Conservation (phyloP, 768 basidiomycete species). For the Mycena galopus region DNA sequence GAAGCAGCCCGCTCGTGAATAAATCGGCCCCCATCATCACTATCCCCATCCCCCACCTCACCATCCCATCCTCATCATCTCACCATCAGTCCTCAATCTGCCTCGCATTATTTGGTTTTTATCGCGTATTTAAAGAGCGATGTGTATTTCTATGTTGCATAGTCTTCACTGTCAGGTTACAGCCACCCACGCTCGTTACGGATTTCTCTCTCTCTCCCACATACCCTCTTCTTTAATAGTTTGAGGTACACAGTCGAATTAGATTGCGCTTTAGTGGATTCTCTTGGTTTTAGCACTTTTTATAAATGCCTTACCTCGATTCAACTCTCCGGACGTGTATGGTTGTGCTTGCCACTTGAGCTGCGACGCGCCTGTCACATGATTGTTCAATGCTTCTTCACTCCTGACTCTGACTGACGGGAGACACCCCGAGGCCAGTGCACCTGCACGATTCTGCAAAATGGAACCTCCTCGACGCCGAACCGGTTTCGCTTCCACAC, state of each 20-base stretch:
- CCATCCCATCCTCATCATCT: no score
- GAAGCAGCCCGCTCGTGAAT: conserved; percentile 37
- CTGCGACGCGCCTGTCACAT: not conserved
- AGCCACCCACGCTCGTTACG: conserved; percentile 27
- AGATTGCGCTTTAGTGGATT: not conserved
- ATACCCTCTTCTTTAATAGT: not conserved
- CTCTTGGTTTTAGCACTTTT: not conserved
- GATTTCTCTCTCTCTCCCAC: not conserved
- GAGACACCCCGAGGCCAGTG: not conserved
- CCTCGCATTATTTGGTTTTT: conserved; percentile 24
- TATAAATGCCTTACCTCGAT: no score
- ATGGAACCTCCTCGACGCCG: conserved; percentile 1
- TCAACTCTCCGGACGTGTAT: not conserved
- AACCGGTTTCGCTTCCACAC: no score
- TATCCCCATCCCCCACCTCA: no score
- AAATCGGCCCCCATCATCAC: no score
- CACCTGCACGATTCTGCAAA: not conserved
- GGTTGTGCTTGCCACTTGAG: not conserved
- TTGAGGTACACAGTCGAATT: not conserved
- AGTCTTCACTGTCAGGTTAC: conserved; percentile 19
- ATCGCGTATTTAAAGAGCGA: conserved; percentile 36
- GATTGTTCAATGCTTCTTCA: not conserved
- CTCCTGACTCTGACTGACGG: not conserved
- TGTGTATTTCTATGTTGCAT: conserved; percentile 27
- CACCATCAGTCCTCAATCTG: not conserved